Conservation (phyloP, 371 early-diverging fungal species). For the Zychaea mexicana region DNA sequence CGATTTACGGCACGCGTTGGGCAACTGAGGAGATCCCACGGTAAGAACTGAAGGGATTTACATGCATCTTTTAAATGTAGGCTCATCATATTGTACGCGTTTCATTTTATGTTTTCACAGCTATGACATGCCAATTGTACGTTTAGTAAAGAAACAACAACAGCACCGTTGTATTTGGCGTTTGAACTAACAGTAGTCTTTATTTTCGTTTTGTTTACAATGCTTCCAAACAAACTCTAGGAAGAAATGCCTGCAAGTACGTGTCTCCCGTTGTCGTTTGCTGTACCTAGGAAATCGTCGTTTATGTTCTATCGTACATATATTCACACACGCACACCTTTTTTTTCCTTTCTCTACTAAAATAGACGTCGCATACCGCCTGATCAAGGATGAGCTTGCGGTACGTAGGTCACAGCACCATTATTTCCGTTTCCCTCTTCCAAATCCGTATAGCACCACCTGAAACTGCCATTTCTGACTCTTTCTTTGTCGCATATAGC, state of each 20-base stretch:
- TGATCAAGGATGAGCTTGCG: conserved; percentile 49
- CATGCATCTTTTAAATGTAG: background rate
- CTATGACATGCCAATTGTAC: conserved; percentile 47
- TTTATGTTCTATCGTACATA: too few species aligned
- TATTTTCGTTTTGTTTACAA: background rate
- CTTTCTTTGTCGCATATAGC: conserved; percentile 17
- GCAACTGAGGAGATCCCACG: conserved; percentile 45
- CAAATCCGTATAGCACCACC: too few species aligned
- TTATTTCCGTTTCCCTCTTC: too few species aligned
- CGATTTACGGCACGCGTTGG: conserved; percentile 50
- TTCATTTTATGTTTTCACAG: conserved; percentile 9
- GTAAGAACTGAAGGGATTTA: too few species aligned
- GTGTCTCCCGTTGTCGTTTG: conserved; percentile 2
- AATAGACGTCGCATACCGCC: conserved; percentile 43
- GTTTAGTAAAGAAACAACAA: background rate
- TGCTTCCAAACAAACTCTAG: conserved; percentile 7
- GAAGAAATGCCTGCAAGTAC: conserved; percentile 51
- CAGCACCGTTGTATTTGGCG: too few species aligned
- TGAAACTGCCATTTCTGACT: too few species aligned
- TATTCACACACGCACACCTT: too few species aligned
- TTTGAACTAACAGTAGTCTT: too few species aligned
- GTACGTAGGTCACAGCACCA: conserved; percentile 26
- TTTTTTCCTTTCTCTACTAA: background rate
- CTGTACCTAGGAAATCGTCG: too few species aligned
- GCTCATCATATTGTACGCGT: background rate